A percentile compares a stretch with the other conserved stretches of the same genome.
Conservation (phyloP, 2,329 filamentous ascomycete genomes). For the Chaetomium globosum region DNA sequence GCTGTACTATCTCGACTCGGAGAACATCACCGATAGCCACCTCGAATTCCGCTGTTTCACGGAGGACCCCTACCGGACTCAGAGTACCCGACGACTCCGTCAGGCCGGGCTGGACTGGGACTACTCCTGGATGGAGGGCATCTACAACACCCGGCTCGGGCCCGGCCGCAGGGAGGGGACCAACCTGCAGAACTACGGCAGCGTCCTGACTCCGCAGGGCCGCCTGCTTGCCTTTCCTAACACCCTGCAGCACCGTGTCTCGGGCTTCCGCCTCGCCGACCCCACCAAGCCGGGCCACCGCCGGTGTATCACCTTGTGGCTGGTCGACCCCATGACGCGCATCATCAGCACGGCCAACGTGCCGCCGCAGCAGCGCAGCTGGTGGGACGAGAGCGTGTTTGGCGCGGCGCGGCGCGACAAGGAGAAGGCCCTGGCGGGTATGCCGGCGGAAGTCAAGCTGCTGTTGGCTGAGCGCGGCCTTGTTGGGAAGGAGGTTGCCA, state of each 20-base stretch:
- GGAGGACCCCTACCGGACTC: conserved; percentile 29
- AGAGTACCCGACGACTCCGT: background rate
- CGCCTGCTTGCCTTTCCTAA: conserved; percentile 51
- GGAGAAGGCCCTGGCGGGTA: background rate
- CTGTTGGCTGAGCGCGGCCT: conserved; percentile 27
- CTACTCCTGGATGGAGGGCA: conserved; percentile 28
- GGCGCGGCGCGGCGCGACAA: conserved; percentile 6
- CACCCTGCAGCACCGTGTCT: conserved; percentile 52
- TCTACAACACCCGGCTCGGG: conserved; percentile 30
- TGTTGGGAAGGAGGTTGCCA: conserved; percentile 38
- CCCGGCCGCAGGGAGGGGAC: background rate
- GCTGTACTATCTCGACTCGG: conserved; percentile 55
- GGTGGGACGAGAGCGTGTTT: conserved; percentile 41
- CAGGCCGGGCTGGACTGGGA: conserved; percentile 22
- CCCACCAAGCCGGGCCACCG: conserved; percentile 55
- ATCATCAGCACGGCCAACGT: conserved; percentile 51
- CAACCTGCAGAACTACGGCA: conserved; percentile 48
- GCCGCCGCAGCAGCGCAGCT: conserved; percentile 44
- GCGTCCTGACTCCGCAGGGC: conserved; percentile 46
- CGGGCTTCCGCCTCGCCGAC: conserved; percentile 54
- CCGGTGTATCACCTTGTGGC: conserved; percentile 59
- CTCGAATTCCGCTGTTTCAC: conserved; percentile 50
- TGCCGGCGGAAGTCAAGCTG: conserved; percentile 29
- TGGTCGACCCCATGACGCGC: conserved; percentile 58
- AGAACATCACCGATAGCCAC: conserved; percentile 52